Conservation (phyloP, 306 rosid genomes). For the Vachellia collinsii region DNA sequence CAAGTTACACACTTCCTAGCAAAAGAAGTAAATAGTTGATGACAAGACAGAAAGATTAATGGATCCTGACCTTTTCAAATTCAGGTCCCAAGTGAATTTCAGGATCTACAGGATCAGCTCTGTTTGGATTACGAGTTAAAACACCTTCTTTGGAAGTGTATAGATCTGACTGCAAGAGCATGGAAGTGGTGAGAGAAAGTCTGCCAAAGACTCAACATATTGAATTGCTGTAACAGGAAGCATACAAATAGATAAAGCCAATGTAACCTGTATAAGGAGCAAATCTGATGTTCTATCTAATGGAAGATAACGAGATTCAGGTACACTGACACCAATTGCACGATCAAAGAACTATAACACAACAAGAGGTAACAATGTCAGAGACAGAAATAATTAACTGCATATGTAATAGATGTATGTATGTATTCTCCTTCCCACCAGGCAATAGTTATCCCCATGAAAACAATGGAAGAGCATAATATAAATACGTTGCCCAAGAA, state of each 20-base stretch:
- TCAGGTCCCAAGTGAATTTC: constrained; percentile 70
- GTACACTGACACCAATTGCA: constrained; percentile 58
- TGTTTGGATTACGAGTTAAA: constrained; percentile 63
- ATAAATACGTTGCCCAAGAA: constrained; percentile 1
- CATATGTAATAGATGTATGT: not conserved
- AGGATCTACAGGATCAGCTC: constrained; percentile 66
- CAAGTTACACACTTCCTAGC: constrained; percentile 22
- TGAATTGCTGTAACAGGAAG: constrained; percentile 1
- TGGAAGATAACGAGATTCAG: constrained; percentile 61
- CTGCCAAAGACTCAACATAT: constrained; percentile 1
- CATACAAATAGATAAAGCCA: constrained; percentile 19
- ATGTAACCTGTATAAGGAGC: constrained; percentile 62
- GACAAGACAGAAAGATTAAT: constrained; percentile 3
- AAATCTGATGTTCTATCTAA: constrained; percentile 66
- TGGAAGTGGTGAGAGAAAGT: constrained; percentile 25
- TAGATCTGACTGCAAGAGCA: constrained; percentile 69
- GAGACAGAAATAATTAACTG: constrained; percentile 20
- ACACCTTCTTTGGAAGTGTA: constrained; percentile 55
- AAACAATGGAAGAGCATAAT: not conserved
- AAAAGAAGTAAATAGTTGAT: constrained; percentile 2
- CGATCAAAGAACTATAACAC: constrained; percentile 57
- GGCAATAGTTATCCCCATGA: constrained; percentile 17
- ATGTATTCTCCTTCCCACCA: constrained; percentile 3
- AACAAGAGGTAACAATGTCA: constrained; percentile 21
- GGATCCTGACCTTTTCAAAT: constrained; percentile 65